Conservation (phyloP, 1,284 basidiomycete species). For the Marasmius fiardii region DNA sequence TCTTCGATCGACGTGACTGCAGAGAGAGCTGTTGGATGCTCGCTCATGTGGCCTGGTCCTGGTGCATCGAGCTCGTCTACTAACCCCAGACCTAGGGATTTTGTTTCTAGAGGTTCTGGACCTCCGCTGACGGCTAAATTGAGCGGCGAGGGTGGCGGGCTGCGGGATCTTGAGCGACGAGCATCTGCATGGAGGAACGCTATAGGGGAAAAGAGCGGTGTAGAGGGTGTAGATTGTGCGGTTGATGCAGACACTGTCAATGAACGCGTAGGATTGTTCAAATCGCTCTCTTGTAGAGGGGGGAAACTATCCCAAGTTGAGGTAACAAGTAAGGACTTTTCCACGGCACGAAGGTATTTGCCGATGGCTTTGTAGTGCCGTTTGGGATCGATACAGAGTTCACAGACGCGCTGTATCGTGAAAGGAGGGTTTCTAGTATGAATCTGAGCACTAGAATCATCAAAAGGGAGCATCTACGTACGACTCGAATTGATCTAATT, state of each 20-base stretch:
- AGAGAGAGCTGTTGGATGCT: conserved; percentile 68
- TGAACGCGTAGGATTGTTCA: conserved; percentile 35
- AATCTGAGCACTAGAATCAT: conserved; percentile 12
- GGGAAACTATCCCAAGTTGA: conserved; percentile 75
- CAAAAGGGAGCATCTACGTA: conserved; percentile 32
- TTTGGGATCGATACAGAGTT: conserved; percentile 74
- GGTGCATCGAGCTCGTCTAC: conserved; percentile 84
- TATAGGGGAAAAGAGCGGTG: conserved; percentile 81
- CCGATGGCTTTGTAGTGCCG: conserved; percentile 76
- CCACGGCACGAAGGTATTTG: conserved; percentile 89
- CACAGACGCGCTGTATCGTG: conserved; percentile 89
- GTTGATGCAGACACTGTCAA: conserved; percentile 40
- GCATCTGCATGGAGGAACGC: conserved; percentile 79
- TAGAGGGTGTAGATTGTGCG: conserved; percentile 55
- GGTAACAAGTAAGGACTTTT: conserved; percentile 84
- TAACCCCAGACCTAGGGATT: conserved; percentile 67
- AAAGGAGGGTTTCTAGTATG: conserved; percentile 70
- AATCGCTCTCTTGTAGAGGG: conserved; percentile 40
- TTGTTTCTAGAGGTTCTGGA: conserved; percentile 36
- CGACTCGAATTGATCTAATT: conserved; percentile 79
- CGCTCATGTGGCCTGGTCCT: conserved; percentile 75
- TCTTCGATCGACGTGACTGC: conserved; percentile 54
- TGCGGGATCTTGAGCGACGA: conserved; percentile 68
- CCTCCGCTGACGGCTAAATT: conserved; percentile 38
- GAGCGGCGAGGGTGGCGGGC: conserved; percentile 72